Base-by-base conservation (phyloP, 2,329 filamentous ascomycete genomes). In the Orbilia oligospora region DNA sequence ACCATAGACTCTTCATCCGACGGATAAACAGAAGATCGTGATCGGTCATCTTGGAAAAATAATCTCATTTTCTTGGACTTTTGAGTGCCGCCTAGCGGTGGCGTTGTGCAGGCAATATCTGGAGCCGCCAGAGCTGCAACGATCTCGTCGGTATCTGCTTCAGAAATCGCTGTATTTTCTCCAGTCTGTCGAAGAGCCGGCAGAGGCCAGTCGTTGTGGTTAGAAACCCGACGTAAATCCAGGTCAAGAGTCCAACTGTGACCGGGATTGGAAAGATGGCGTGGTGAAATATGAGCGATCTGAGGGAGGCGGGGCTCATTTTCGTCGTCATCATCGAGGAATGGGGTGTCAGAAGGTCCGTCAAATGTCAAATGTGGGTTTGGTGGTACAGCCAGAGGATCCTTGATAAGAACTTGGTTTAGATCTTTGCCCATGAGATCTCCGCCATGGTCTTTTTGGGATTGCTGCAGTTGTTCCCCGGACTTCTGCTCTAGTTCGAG, bases 41-140 rank as follows among this genome's bases (percentile, higher is more conserved):
- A 77, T 65, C 72, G 48, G 49, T 70, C 48, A 14, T 76, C 72
- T 58, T 76, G 72, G 36, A 76, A 76, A 36, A 69, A 76, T 20
- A 66, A 22, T 30, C 14, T 44, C 27, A 76, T 70, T 66, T 76
- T 76, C 56, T 66, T 70, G 5, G 72, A 65, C 1, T 33, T 61
- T 22, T 66, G 56, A 24, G 56, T 70, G 2, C 66, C 65, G 27
- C 44, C 24, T 16, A 18, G 14, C 41, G 18, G 18, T 1, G 64
- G 71, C 41, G 53, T 49, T 9, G 18, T 48, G 46, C 53, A 68
- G n/a, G 44, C 46, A 56, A 64, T 53, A 33, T 68, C 46, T 22
- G 71, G 55, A 8, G 10, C 22, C 1, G 71, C 71, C n/a, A 70
- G 56, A 44, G 65, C 36, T 44, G 30, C 65, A 10, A 33, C 27